Conservation (phyloP, 108 stramenopile genomes). For the Pseudonitzschia pungens region DNA sequence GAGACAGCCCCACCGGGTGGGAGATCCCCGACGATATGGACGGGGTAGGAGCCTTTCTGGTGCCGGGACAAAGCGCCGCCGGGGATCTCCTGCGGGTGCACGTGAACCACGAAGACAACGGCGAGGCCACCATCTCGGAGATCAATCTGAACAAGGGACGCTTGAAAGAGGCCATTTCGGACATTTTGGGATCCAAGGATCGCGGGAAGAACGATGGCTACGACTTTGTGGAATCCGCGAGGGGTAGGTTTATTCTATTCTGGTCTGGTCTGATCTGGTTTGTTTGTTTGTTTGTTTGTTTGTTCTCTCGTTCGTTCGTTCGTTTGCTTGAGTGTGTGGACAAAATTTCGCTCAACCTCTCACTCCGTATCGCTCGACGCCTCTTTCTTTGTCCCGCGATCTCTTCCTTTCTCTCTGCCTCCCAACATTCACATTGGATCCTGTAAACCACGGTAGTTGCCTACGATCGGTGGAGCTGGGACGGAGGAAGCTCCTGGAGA, state of each 20-base stretch:
- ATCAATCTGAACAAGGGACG: conserved; percentile 19
- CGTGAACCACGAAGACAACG: conserved; percentile 27
- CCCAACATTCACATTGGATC: too few species aligned
- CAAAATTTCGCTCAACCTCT: too few species aligned
- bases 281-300: not conserved
- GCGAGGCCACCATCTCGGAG: conserved; percentile 21
- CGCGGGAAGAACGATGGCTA: not conserved
- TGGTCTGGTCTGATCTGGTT: not conserved
- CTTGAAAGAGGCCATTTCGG: not conserved
- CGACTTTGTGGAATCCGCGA: conserved; percentile 9
- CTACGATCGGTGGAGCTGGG: not conserved
- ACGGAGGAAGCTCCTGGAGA: not conserved
- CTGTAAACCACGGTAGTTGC: too few species aligned
- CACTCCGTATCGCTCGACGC: not conserved
- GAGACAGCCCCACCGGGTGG: conserved; percentile 18
- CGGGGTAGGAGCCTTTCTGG: conserved; percentile 30
- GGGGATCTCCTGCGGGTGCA: conserved; percentile 11
- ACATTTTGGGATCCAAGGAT: not conserved
- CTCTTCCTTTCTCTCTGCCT: not conserved
- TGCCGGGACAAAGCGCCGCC: not conserved
- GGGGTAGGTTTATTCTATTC: not conserved
- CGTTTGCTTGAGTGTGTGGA: not conserved
- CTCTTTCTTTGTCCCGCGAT: not conserved
- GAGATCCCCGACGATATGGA: conserved; percentile 19
- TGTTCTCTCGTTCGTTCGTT: too few species aligned